Base-by-base conservation (phyloP, 176 grass and related monocot species). In the Coix lacrymajobi region DNA sequence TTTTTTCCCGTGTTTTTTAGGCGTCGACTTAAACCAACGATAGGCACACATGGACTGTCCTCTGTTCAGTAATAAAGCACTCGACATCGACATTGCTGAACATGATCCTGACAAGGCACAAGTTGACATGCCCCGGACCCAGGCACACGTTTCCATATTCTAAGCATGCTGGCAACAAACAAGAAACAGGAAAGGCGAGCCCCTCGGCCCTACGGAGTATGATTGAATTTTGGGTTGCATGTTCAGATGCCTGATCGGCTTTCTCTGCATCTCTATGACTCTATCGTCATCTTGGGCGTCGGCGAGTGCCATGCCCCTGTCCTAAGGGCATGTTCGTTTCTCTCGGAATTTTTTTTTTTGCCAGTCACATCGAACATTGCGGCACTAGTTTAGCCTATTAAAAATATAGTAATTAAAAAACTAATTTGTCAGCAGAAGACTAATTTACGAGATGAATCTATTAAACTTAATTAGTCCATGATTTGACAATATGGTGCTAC, bases 71-170 rank as follows among this genome's bases (percentile, higher is more conserved):
- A 62, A 9, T 56, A 70, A 70, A 78, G 29, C 51, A 11, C 34
- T 58, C 65, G 48, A 28, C 15, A 19, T 11, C 33, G n/a, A n/a
- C n/a, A n/a, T n/a, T n/a, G 60, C 25, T 17, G 10, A 30, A n/a
- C 56, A 63, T 15, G 76, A 72, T 25, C 62, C 40, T 63, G n/a
- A 49, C 39, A 48, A 48, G 66, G 54, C 54, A 22, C 15, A 29
- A 26, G 81, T 28, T 63, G 69, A 69, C 81, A 75, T 68, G 34
- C 3, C 22, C 17, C n/a, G n/a, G n/a, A n/a, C n/a, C 56, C 45
- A 38, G 31, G 62, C 56, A 80, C 39, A 48, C 62, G 43, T 84
- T 45, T 31, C 63, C 66, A 32, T 44, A 75, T 58, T 81, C 67
- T 78, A 71, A 71, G 73, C 65, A 36, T 51, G 41, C 32, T 33